phyloP scores from a whole-genome alignment of 148 eudicot genomes.

The Chenopodium album region DNA sequence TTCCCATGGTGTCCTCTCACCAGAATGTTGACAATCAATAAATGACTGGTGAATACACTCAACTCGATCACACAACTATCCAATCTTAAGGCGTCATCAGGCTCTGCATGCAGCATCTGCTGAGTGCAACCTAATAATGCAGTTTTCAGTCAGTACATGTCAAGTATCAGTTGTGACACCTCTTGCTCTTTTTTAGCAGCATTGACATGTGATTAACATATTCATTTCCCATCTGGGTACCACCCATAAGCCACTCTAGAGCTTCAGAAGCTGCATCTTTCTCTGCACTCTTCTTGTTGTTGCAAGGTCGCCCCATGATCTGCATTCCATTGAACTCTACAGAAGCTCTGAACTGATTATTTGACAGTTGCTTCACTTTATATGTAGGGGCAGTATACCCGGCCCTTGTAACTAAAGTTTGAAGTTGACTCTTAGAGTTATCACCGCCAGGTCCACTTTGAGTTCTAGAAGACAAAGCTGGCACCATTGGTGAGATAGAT shows the following conservation, averaged over 20 bases:
- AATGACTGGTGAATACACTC: not conserved
- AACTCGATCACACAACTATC: not conserved
- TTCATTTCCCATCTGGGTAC: constrained; percentile 51
- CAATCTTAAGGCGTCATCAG: not conserved
- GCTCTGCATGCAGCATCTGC: not conserved
- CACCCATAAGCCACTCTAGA: constrained; percentile 66
- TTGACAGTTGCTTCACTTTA: constrained; percentile 56
- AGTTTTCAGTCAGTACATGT: not conserved
- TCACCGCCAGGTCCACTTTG: constrained; percentile 95
- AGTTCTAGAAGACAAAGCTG: constrained; percentile 42
- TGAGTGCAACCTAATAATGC: not conserved
- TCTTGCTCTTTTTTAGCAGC: constrained; percentile 87
- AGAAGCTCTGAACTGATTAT: constrained; percentile 66
- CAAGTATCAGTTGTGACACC: constrained; percentile 41
- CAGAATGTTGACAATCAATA: not conserved
- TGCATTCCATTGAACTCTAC: constrained; percentile 85
- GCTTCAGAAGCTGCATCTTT: constrained; percentile 99
- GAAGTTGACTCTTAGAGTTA: constrained; percentile 88
- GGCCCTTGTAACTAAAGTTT: constrained; percentile 78
- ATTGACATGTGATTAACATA: constrained; percentile 63
- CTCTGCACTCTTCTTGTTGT: constrained; percentile 89
- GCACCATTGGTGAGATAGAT: constrained; percentile 33
- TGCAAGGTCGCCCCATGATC: constrained; percentile 72
- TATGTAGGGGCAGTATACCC: constrained; percentile 70
- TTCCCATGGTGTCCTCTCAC: not conserved